Conservation (phyloP, 768 basidiomycete genomes). For the Dioszegia aurantiaca region DNA sequence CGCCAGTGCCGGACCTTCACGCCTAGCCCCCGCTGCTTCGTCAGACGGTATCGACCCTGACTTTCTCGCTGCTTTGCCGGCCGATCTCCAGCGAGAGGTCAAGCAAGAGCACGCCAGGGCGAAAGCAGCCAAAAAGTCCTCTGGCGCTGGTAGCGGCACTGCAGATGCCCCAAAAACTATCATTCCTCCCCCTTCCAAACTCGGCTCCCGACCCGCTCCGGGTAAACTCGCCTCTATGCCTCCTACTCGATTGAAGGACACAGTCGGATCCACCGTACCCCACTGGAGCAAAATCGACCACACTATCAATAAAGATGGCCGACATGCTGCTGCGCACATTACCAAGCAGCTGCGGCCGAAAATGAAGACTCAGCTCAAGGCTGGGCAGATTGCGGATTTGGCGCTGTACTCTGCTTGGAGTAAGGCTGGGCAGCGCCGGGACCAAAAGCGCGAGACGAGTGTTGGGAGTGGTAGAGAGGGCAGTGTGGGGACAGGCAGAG, state of each 20-base stretch:
- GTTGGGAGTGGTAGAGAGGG: neutral
- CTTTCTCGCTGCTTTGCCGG: slow-evolving; percentile 39
- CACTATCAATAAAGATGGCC: slow-evolving; percentile 15
- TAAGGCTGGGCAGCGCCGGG: slow-evolving; percentile 21
- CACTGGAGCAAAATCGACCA: slow-evolving; percentile 10
- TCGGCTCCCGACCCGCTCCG: neutral
- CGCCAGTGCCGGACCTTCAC: slow-evolving; percentile 26
- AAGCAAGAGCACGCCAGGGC: slow-evolving; percentile 22
- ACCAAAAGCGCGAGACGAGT: no score
- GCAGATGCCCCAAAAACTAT: neutral
- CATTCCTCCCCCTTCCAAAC: neutral
- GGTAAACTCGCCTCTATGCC: slow-evolving; percentile 11
- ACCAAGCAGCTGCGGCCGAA: slow-evolving; percentile 39
- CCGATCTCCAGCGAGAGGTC: slow-evolving; percentile 39
- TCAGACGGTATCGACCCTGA: slow-evolving; percentile 47
- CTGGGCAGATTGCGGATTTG: slow-evolving; percentile 29
- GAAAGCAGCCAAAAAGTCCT: slow-evolving; percentile 5
- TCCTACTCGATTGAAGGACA: slow-evolving; percentile 14
- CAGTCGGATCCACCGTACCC: slow-evolving; percentile 12
- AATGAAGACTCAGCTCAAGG: slow-evolving; percentile 39
- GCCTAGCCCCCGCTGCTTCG: slow-evolving; percentile 10
- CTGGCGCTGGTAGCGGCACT: no score
- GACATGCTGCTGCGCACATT: slow-evolving; percentile 38
- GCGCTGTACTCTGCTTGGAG: slow-evolving; percentile 37
- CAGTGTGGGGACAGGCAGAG: neutral